These are phyloP conservation scores for Penicillium cataractarum DNA, from an alignment of 495 filamentous ascomycete genomes.

Conservation along the genomic window DNA sequence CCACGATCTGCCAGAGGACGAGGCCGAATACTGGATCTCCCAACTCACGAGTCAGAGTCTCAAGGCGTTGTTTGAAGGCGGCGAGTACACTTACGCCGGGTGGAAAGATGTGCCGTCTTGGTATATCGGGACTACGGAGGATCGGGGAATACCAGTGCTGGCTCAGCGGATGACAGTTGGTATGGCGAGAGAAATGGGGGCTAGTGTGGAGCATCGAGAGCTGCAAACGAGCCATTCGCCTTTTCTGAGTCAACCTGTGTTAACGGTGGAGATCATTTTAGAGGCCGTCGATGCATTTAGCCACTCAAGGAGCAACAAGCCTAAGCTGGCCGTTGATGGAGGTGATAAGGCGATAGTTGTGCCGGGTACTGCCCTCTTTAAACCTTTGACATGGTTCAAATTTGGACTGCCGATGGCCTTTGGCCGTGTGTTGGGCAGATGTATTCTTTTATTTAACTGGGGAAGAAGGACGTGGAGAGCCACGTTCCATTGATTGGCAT, in stretches of 20 bases:
- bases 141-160: slow-evolving; percentile 36
- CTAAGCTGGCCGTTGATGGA: background rate
- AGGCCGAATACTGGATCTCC: slow-evolving; percentile 29
- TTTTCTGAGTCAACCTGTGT: slow-evolving; percentile 37
- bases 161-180: slow-evolving; percentile 37
- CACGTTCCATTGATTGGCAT: background rate
- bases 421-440: slow-evolving; percentile 22
- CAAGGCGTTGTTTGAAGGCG: slow-evolving; percentile 37
- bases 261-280: slow-evolving; percentile 29
- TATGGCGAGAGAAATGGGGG: slow-evolving; percentile 36
- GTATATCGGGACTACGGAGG: slow-evolving; percentile 39
- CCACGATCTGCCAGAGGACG: slow-evolving; percentile 34
- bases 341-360: slow-evolving; percentile 5
- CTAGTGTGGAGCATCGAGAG: slow-evolving; percentile 32
- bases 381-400: slow-evolving; percentile 26
- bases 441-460: slow-evolving; percentile 19
- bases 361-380: slow-evolving; percentile 13
- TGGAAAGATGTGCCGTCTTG: slow-evolving; percentile 36
- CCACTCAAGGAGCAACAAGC: background rate
- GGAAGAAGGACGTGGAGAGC: slow-evolving; percentile 20
- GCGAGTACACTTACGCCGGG: slow-evolving; percentile 35
- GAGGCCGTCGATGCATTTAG: slow-evolving; percentile 34
- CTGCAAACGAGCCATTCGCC: slow-evolving; percentile 39
- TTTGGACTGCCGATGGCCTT: slow-evolving; percentile 30
- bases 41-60: slow-evolving; percentile 36